A percentile compares a stretch with the other conserved stretches of the same genome.
These are phyloP conservation scores for Sungouiozyma ichnusensis DNA, from an alignment of 805 yeast genomes.

Conservation along the genomic window DNA sequence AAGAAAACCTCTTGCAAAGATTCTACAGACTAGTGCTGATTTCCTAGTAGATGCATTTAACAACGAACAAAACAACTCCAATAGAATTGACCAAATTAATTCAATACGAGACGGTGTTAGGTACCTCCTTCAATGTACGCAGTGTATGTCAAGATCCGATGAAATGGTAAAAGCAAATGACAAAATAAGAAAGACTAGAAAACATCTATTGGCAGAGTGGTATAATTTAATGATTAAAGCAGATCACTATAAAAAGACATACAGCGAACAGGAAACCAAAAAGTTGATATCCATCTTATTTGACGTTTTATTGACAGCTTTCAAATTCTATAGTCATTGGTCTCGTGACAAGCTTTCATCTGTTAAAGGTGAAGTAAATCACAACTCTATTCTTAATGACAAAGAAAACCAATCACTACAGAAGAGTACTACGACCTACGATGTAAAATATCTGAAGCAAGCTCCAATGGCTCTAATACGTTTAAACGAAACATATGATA, in stretches of 20 bases:
- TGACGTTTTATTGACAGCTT: constrained; percentile 57
- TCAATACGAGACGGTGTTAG: constrained; percentile 67
- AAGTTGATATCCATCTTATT: constrained; percentile 52
- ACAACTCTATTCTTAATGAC: constrained; percentile 3
- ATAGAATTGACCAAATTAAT: constrained; percentile 49
- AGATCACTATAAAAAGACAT: constrained; percentile 59
- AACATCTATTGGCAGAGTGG: constrained; percentile 70
- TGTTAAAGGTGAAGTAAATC: constrained; percentile 27
- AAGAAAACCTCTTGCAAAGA: constrained; percentile 42
- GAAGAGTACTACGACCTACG: neutral
- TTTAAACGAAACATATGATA: constrained; percentile 51
- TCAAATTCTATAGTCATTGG: constrained; percentile 63
- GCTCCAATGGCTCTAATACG: constrained; percentile 59
- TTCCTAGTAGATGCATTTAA: constrained; percentile 57
- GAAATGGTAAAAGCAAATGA: constrained; percentile 57
- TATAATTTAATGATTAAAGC: constrained; percentile 68
- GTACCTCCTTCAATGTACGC: constrained; percentile 50
- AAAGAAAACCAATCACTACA: neutral
- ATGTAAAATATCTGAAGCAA: constrained; percentile 24
- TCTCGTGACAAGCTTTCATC: constrained; percentile 46
- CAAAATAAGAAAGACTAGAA: constrained; percentile 51
- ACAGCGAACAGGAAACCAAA: constrained; percentile 46
- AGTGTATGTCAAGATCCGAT: constrained; percentile 65
- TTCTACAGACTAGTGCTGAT: constrained; percentile 54
- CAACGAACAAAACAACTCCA: constrained; percentile 25